Conservation (phyloP, 345 rosid genomes). For the Camelina sativa region DNA sequence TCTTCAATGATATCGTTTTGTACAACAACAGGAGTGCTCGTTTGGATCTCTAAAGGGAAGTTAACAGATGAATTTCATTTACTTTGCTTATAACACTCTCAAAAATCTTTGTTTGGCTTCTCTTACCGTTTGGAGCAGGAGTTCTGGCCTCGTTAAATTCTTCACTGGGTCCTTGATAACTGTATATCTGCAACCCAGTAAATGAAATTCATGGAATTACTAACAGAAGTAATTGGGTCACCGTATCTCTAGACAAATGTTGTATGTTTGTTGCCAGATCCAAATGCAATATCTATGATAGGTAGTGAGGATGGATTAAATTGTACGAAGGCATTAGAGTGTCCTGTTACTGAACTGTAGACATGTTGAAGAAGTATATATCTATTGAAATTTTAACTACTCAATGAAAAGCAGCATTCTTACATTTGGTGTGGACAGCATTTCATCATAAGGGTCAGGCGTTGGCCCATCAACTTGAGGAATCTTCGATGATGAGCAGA, state of each 20-base stretch:
- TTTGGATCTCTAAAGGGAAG: constrained; percentile 65
- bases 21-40: constrained; percentile 65
- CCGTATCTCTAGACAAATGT: too few relatives aligned
- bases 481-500: constrained; percentile 53
- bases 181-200: constrained; percentile 71
- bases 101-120: constrained; percentile 10
- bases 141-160: constrained; percentile 87
- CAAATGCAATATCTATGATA: constrained; percentile 10
- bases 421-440: constrained; percentile 94
- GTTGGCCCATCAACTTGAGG: constrained; percentile 94
- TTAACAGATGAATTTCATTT: constrained; percentile 10
- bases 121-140: constrained; percentile 85
- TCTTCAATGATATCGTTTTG: constrained; percentile 70
- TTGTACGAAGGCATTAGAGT: not conserved
- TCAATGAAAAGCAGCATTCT: constrained; percentile 42
- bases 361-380: not conserved
- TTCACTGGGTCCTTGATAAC: constrained; percentile 87
- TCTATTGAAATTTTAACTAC: not conserved
- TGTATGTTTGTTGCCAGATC: not conserved
- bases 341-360: not conserved
- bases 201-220: not conserved
- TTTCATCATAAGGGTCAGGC: constrained; percentile 94
- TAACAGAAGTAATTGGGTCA: not conserved
- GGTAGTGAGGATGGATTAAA: not conserved
- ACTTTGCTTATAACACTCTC: constrained; percentile 13